Base-by-base conservation (phyloP, 495 filamentous ascomycete genomes). In the Pseudomonodictys pantanalensis region DNA sequence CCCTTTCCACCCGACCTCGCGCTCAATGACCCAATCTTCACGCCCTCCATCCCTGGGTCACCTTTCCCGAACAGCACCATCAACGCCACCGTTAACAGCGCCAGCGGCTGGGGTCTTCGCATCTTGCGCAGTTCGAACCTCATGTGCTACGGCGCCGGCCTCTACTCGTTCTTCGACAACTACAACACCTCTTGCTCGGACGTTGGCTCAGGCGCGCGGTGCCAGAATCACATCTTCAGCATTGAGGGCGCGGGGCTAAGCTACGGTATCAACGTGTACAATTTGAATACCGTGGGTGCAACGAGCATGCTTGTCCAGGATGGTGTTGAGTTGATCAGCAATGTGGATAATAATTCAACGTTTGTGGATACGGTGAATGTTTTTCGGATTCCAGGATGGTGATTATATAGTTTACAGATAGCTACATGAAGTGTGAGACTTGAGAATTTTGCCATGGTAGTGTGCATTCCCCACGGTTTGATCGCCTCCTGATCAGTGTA, bases 101-200 rank as follows among this genome's bases (percentile, higher is more conserved):
- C 76, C 4, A 77, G 83, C 44, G 77, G 85, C 0, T 88, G 86
- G 75, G 87, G 83, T 20, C 75, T 91, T 11, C 80, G 86, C 5
- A 76, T 91, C 29, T 60, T 86, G 33, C 71, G 83, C 70, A 83
- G 79, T 15, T 68, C 71, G 1, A 75, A 82, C 55, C 76, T 91
- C 12, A 64, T 79, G 35, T 72, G 90, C 26, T 91, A 73, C 51
- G 71, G 71, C 38, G 64, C 58, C 2, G 71, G 71, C 18, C 52
- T 70, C 9, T 73, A 69, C 60, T 62, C 56, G 15, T 73, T 73
- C 66, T 71, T 73, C 57, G 58, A 69, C 52, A 72, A 73, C 54
- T 72, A 73, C 57, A 59, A 25, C 17, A 61, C 56, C 10, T 51
- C 68, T 11, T 82, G 78, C 70, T 79, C 78, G 1, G 75, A 75